Base-by-base conservation (phyloP, 2,329 filamentous ascomycete genomes). In the Fulvia fulva region DNA sequence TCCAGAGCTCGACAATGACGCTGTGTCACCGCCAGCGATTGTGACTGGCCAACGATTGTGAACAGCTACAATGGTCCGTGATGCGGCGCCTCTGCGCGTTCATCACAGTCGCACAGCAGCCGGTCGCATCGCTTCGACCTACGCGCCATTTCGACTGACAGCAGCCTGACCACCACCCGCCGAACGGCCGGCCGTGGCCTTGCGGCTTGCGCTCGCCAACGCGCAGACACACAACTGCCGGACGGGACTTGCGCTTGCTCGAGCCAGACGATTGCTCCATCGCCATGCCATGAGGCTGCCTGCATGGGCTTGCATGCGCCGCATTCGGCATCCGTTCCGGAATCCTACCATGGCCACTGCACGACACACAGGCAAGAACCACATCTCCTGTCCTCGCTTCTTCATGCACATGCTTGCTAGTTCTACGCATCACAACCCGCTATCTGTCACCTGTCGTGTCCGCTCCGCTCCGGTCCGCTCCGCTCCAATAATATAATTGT, bases 401-500 rank as follows among this genome's bases (percentile, higher is more conserved):
- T 57, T 57, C 53, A 60, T 61, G 61, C 61, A 56, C 59, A 57
- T 58, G 51, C 63, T 57, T 63, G 59, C 61, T 57, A 58, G 55
- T 53, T 54, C 52, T 51, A 51, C 53, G 55, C 58, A 55, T 46
- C 58, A 51, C 37, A 47, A 57, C 57, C 60, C 61, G 55, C 59
- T 56, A 58, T 56, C 57, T 55, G 55, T 60, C 57, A 60, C 55
- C 51, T 53, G 47, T 50, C 37, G 55, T 53, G 50, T 57, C 37
- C 58, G 49, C 59, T 56, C 46, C 54, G 58, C 45, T 61, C 63
- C 58, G 54, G 61, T 65, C 37, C 58, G 49, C 59, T 56, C 46
- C 54, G 58, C 45, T 61, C 63, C 58, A 56, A 62, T 65, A 63
- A 68, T 66, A 68, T 62, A 62, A 65, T 68, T 64, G 65, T 68